phyloP scores from a whole-genome alignment of 495 filamentous ascomycete genomes.

The Penicillium ucsense region DNA sequence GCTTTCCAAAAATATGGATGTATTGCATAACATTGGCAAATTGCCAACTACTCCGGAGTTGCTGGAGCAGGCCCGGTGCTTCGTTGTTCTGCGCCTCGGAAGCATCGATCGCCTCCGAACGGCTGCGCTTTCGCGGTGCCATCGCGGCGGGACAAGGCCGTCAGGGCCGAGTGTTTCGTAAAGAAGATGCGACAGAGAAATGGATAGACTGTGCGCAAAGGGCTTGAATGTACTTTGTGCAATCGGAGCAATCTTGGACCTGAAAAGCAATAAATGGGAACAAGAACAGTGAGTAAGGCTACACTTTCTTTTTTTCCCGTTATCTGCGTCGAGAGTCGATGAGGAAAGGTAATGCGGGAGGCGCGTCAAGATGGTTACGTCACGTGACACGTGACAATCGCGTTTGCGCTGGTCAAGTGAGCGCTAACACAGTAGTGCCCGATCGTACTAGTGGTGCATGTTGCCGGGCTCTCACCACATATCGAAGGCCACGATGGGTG shows the following conservation, averaged over 20 bases:
- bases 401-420: slow-evolving; percentile 6
- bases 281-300: neutral
- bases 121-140: slow-evolving; percentile 59
- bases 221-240: neutral
- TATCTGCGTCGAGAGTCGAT: slow-evolving; percentile 18
- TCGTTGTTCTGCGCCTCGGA: slow-evolving; percentile 35
- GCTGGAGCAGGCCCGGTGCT: slow-evolving; percentile 48
- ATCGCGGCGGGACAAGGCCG: slow-evolving; percentile 32
- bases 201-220: neutral
- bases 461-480: no score
- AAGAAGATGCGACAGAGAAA: slow-evolving; percentile 1
- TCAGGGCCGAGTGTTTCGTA: slow-evolving; percentile 13
- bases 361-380: slow-evolving; percentile 28
- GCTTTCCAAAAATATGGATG: slow-evolving; percentile 77
- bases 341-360: slow-evolving; percentile 27
- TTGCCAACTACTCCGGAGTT: slow-evolving; percentile 83
- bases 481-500: no score
- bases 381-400: slow-evolving; percentile 29
- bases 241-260: neutral
- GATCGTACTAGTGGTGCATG: no score
- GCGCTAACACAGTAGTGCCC: no score
- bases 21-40: slow-evolving; percentile 94
- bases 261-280: neutral
- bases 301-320: slow-evolving; percentile 4
- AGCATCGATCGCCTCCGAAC: slow-evolving; percentile 53